A percentile compares a stretch with the other conserved stretches of the same genome.
These are phyloP conservation scores for Pachysandra terminalis DNA, from an alignment of 164 flowering plant genomes.

Conservation along the genomic window DNA sequence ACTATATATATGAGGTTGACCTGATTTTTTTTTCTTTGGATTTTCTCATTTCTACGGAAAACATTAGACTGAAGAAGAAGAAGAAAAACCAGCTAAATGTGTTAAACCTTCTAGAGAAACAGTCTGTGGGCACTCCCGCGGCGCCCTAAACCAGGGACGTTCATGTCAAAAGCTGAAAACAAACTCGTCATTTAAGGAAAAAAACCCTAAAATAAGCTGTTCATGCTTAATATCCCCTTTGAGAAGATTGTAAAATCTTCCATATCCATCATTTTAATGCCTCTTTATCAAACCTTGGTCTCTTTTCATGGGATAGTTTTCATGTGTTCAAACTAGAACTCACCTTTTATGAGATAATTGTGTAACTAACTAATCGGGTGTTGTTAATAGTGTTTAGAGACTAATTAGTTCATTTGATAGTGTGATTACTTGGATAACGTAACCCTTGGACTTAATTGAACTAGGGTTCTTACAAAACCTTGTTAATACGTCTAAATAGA, in stretches of 20 bases:
- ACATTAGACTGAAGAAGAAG: neutral
- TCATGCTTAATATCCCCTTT: too few relatives aligned
- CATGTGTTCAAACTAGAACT: neutral
- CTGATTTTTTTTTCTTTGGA: neutral
- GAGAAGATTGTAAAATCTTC: neutral
- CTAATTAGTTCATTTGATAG: neutral
- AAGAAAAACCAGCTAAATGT: neutral
- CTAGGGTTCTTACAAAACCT: neutral
- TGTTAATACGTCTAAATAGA: neutral
- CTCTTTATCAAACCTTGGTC: neutral
- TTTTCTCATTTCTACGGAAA: neutral
- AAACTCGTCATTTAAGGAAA: neutral
- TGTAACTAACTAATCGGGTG: neutral
- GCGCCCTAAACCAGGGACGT: neutral
- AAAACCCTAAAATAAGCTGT: neutral
- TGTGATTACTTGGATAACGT: neutral
- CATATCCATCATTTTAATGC: neutral
- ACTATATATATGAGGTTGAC: neutral
- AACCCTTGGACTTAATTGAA: neutral
- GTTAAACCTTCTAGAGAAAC: too few relatives aligned
- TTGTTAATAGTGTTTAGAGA: neutral
- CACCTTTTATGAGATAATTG: neutral
- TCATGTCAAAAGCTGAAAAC: neutral
- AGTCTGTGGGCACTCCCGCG: too few relatives aligned
- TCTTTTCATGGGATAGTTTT: neutral